These are phyloP conservation scores for Davidsoniella virescens DNA, from an alignment of 2,329 filamentous ascomycete genomes.

Conservation along the genomic window DNA sequence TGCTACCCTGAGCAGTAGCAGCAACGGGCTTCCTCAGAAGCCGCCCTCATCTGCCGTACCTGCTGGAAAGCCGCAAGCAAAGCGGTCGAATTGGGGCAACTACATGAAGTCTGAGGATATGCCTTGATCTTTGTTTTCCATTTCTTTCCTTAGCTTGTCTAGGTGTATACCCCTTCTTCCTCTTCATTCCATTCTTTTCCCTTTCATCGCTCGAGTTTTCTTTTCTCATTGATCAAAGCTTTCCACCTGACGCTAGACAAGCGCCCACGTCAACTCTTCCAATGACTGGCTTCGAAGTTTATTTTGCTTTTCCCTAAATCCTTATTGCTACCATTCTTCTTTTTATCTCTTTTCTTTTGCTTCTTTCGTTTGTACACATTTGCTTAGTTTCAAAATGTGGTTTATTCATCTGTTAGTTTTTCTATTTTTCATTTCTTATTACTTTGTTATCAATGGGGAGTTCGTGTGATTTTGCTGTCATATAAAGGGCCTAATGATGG, in stretches of 20 bases:
- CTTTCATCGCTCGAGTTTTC: slow-evolving; percentile 15
- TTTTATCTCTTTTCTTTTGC: background rate
- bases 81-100: slow-evolving; percentile 20
- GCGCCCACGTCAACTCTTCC: too few species aligned
- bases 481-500: background rate
- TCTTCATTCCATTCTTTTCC: slow-evolving; percentile 14
- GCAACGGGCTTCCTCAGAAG: slow-evolving; percentile 15
- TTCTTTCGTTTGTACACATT: too few species aligned
- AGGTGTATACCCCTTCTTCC: background rate
- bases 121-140: slow-evolving; percentile 13
- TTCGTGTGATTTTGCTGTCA: too few species aligned
- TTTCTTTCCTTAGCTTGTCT: background rate
- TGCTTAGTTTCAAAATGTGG: too few species aligned
- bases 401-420: too few species aligned
- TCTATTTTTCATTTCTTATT: too few species aligned
- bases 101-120: slow-evolving; percentile 22
- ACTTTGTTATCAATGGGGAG: too few species aligned
- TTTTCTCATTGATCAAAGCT: background rate
- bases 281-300: background rate
- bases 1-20: slow-evolving; percentile 17
- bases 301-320: background rate
- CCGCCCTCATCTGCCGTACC: slow-evolving; percentile 10
- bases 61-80: slow-evolving; percentile 26
- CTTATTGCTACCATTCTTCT: background rate
- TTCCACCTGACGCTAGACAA: too few species aligned